Conservation (phyloP, 2,329 filamentous ascomycete species). For the Aspergillus fijiensis region DNA sequence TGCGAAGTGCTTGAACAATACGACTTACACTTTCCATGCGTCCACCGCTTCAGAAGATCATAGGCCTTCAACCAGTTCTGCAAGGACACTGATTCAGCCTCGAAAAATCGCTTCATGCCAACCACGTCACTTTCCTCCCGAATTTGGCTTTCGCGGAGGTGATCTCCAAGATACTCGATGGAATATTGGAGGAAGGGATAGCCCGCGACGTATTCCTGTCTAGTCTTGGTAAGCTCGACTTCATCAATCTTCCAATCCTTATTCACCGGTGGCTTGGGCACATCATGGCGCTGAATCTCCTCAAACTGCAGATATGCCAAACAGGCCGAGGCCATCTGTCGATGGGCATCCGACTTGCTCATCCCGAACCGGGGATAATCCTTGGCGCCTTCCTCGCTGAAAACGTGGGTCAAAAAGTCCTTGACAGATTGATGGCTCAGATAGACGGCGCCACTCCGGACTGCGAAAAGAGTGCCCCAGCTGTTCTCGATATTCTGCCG, state of each 20-base stretch:
- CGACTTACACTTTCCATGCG: conserved; percentile 1
- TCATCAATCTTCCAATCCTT: neutral
- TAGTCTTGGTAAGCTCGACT: neutral
- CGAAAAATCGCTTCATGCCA: conserved; percentile 4
- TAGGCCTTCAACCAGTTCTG: neutral
- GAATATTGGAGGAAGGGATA: neutral
- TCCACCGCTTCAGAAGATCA: conserved; percentile 3
- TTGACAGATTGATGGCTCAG: conserved; percentile 4
- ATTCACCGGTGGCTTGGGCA: conserved; percentile 1
- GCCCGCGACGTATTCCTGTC: neutral
- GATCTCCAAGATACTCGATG: neutral
- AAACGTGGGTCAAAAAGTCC: neutral
- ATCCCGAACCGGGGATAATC: neutral
- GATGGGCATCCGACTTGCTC: neutral
- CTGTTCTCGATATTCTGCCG: neutral
- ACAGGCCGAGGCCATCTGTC: neutral
- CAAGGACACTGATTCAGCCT: neutral
- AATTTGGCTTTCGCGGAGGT: neutral
- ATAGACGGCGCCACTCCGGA: neutral
- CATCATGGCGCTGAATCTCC: neutral
- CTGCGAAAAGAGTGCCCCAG: neutral
- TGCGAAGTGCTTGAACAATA: neutral
- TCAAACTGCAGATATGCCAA: neutral
- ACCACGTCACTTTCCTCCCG: neutral
- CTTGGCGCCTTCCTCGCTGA: neutral